Base-by-base conservation (phyloP, 2,329 filamentous ascomycete species). In the Alternaria sp. region DNA sequence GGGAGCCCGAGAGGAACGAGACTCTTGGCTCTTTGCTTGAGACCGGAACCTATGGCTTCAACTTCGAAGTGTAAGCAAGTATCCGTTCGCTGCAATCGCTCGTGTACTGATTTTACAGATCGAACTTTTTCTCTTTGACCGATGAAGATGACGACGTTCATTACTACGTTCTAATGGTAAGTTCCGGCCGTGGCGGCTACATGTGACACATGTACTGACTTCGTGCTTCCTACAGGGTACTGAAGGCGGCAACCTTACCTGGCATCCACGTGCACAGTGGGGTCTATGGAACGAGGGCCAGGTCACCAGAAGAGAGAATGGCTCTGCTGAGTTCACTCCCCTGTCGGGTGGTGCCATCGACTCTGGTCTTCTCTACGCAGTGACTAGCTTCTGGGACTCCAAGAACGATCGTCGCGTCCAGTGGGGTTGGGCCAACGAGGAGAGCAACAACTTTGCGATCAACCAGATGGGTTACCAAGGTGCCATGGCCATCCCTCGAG, bases 321-420 rank as follows among this genome's bases (percentile, higher is more conserved):
- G 82, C 37, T 83, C 80, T 45, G 82, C 75, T 15, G 71, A 80
- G 45, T 84, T 84, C 73, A 80, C 76, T 14, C 82, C 82, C 12
- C 71, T 81, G n/a, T 75, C 82, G 21, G 82, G 82, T 25, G 82
- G 82, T 46, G 78, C 78, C 18, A 81, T 76, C 6, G 82, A 84
- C 64, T 84, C 81, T 68, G 83, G 82, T 55, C 70, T 80, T 6
- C 75, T 80, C 6, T 84, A 84, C 61, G 83, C 82, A 6, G 75
- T 84, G 4, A 82, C 81, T 7, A 82, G 79, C 66, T 84, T 84
- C 78, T 80, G 82, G 65, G 82, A 84, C 66, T 81, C 81, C 26
- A 84, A 84, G 78, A 79, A 83, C 73, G 77, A 84, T 66, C 80
- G 83, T 20, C 81, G 83, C 47, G 79, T 84, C 15, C 82, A 84